Base-by-base conservation (phyloP, 2,329 filamentous ascomycete genomes). In the Aspergillus ochraceus region DNA sequence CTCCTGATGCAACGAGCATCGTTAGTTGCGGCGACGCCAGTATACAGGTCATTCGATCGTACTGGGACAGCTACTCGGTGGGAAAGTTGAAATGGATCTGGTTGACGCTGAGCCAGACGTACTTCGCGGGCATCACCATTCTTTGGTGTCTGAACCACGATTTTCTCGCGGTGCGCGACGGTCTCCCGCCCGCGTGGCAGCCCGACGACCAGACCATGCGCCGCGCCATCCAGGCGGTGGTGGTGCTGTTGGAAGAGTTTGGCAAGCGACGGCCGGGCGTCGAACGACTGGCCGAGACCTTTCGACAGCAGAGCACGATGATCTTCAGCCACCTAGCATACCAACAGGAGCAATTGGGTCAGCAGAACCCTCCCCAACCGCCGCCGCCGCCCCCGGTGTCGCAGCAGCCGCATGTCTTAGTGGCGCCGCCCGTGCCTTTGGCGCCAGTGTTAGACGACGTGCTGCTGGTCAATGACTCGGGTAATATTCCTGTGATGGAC, bases 61-160 rank as follows among this genome's bases (percentile, higher is more conserved):
- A 76, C 52, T 77, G 74, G 73, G 74, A 76, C 59, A 76, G 68
- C 52, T 77, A 76, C 51, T 74, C 74, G 0, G 65, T 72, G 30
- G 74, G 74, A 42, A 76, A 77, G 57, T 64, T 77, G 19, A 77
- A 77, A 60, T 77, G 75, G 75, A 76, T 77, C 45, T 77, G 75
- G 75, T 65, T 77, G 51, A 77, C 75, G 1, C 63, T 77, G 30
- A 75, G 73, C 57, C 74, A 77, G 55, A 60, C 74, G 19, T 77
- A 77, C 52, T 76, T 74, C 54, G 75, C 75, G 1, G 75, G 75
- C 1, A 74, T 77, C 49, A 77, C 75, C 10, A 76, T 76, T 29
- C 60, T 77, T 19, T 77, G 75, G 75, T 76, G 74, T 58, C 65
- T 77, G 30, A 74, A 77, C 55, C 73, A 76, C 56, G 76, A 77